Evolutionary conservation across 139 green algal species (phyloP).

Genomic region (Pseudopediastrum boryanum): DNA sequence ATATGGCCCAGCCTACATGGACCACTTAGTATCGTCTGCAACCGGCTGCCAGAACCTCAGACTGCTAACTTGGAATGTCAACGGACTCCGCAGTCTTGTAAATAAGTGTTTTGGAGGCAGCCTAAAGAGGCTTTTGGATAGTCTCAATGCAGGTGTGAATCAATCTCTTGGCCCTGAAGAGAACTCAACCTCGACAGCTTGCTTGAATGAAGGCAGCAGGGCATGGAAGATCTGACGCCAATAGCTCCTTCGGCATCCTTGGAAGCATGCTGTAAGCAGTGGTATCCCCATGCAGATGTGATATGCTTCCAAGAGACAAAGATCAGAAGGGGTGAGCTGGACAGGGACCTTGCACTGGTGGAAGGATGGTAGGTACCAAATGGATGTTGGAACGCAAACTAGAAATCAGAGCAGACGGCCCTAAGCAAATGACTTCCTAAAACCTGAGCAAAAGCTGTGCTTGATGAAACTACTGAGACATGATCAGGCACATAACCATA

Average conservation of each 20-base stretch:
- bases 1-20: no score
- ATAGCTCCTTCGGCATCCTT: neutral
- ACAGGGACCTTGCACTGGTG: constrained; percentile 50
- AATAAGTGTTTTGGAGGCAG: neutral
- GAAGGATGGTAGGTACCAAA: constrained; percentile 55
- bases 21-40: no score
- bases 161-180: neutral
- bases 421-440: neutral
- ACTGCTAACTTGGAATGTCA: constrained; percentile 43
- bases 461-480: no score
- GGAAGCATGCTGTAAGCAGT: neutral
- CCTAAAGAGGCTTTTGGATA: constrained; percentile 12
- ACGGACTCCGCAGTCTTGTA: constrained; percentile 7
- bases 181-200: neutral
- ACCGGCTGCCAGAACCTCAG: neutral
- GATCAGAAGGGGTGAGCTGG: constrained; percentile 48
- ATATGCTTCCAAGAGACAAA: constrained; percentile 68
- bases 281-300: constrained; percentile 21
- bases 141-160: constrained; percentile 11
- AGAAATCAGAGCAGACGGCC: neutral
- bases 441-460: neutral
- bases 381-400: neutral
- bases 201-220: neutral
- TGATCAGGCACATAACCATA: no score
- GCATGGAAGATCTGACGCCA: neutral